phyloP scores from a whole-genome alignment of 75 land plant genomes.

The Gnetum montanum region DNA sequence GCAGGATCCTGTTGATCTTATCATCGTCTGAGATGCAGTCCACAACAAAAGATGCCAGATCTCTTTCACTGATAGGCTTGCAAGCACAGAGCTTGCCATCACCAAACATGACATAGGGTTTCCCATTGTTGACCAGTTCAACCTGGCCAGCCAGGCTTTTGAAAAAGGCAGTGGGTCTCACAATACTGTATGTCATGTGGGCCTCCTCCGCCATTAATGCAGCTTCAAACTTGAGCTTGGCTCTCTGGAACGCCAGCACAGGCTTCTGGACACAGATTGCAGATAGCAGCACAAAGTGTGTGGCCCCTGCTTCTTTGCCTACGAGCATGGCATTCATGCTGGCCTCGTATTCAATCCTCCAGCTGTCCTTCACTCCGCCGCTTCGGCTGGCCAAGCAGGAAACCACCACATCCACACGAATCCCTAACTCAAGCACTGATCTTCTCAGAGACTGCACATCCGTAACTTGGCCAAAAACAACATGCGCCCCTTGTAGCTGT shows the following conservation, averaged over 20 bases:
- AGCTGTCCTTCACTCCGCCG: slow-evolving; percentile 88
- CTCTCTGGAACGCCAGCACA: slow-evolving; percentile 84
- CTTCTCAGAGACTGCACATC: slow-evolving; percentile 27
- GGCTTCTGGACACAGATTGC: slow-evolving; percentile 99
- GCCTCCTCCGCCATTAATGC: slow-evolving; percentile 48
- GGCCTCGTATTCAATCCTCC: slow-evolving; percentile 91
- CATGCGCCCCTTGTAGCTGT: slow-evolving; percentile 56
- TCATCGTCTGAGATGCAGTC: slow-evolving; percentile 72
- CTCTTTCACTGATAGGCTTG: slow-evolving; percentile 92
- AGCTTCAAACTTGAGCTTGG: slow-evolving; percentile 92
- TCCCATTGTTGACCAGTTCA: slow-evolving; percentile 78
- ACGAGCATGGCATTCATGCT: slow-evolving; percentile 69
- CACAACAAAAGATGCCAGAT: slow-evolving; percentile 87
- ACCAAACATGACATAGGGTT: slow-evolving; percentile 98
- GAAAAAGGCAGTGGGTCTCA: slow-evolving; percentile 95
- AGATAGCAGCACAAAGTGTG: slow-evolving; percentile 90
- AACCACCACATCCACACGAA: slow-evolving; percentile 63
- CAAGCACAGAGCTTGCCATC: slow-evolving; percentile 93
- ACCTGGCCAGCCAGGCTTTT: slow-evolving; percentile 97
- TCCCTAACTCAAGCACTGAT: slow-evolving; percentile 21
- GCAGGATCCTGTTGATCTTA: slow-evolving; percentile 57
- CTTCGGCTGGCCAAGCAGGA: slow-evolving; percentile 91
- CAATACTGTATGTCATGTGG: slow-evolving; percentile 79
- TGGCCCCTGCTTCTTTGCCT: slow-evolving; percentile 56
- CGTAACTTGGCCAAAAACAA: slow-evolving; percentile 87